Evolutionary conservation across 306 rosid genomes (phyloP).

Genomic region (Coriaria nepalensis): DNA sequence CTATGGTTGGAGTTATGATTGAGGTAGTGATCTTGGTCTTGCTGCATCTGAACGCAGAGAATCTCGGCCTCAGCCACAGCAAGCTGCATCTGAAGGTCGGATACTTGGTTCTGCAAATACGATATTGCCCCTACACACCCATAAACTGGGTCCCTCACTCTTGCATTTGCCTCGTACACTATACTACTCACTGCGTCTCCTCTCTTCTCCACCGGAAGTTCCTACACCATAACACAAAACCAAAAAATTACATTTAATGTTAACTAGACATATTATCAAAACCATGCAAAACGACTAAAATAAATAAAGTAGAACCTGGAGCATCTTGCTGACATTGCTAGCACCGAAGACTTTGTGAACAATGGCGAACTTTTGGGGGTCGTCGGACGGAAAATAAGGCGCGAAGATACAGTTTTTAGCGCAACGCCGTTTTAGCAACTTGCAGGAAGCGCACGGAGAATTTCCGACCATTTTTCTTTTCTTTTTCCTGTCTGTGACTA

Average conservation of each 20-base stretch:
- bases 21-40: conserved; percentile 25
- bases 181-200: conserved; percentile 88
- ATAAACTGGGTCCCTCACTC: conserved; percentile 80
- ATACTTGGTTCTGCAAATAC: conserved; percentile 62
- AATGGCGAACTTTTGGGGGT: conserved; percentile 75
- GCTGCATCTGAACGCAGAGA: conserved; percentile 71
- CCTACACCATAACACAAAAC: conserved; percentile 28
- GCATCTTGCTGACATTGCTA: conserved; percentile 89
- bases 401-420: conserved; percentile 74
- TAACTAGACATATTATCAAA: background rate
- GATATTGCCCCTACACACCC: conserved; percentile 89
- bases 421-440: conserved; percentile 74
- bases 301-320: conserved; percentile 43
- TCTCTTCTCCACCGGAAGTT: conserved; percentile 60
- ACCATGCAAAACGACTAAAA: background rate
- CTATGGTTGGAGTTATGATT: conserved; percentile 4
- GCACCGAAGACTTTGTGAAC: conserved; percentile 98
- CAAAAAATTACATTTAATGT: background rate
- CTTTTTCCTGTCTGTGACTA: background rate
- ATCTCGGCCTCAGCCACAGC: conserved; percentile 90
- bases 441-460: conserved; percentile 95
- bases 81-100: conserved; percentile 87
- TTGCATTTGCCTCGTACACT: conserved; percentile 92
- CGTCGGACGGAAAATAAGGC: conserved; percentile 79
- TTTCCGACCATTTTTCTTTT: conserved; percentile 34